A percentile compares a stretch with the other conserved stretches of the same genome.
phyloP scores from a whole-genome alignment of 345 rosid genomes.

The Combretum micranthum region DNA sequence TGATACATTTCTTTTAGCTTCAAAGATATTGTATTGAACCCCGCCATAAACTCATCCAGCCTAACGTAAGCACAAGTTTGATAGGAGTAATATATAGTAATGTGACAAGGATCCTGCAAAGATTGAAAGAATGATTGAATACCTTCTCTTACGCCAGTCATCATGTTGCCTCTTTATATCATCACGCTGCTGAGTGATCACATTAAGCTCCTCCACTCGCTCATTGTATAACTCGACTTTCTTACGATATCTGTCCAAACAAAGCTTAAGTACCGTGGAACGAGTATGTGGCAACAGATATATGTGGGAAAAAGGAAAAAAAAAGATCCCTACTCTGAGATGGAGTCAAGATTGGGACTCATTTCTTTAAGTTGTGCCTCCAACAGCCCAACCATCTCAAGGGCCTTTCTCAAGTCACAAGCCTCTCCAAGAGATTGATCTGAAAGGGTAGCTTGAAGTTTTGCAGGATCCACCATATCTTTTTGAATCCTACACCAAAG shows the following conservation, averaged over 20 bases:
- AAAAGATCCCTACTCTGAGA: conserved; percentile 59
- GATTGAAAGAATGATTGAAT: neutral
- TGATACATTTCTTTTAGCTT: conserved; percentile 99
- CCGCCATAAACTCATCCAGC: conserved; percentile 98
- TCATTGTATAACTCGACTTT: conserved; percentile 69
- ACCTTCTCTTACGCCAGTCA: conserved; percentile 86
- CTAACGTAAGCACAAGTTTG: conserved; percentile 31
- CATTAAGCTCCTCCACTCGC: conserved; percentile 74
- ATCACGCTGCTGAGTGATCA: conserved; percentile 75
- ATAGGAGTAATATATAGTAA: conserved; percentile 5
- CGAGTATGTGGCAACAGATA: conserved; percentile 1
- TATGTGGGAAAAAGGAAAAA: neutral
- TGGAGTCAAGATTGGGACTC: conserved; percentile 96
- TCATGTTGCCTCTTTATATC: conserved; percentile 77
- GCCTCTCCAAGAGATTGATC: conserved; percentile 47
- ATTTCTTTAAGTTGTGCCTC: conserved; percentile 91
- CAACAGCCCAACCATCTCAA: conserved; percentile 69
- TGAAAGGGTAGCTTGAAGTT: conserved; percentile 71
- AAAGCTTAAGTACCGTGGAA: conserved; percentile 5
- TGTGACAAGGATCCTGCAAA: neutral
- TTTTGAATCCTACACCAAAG: conserved; percentile 66
- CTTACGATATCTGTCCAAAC: conserved; percentile 50
- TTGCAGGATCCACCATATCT: conserved; percentile 81
- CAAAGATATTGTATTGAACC: conserved; percentile 84
- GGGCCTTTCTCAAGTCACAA: conserved; percentile 62